Conservation (phyloP, 1,284 basidiomycete species). For the Ganoderma lingzhi region DNA sequence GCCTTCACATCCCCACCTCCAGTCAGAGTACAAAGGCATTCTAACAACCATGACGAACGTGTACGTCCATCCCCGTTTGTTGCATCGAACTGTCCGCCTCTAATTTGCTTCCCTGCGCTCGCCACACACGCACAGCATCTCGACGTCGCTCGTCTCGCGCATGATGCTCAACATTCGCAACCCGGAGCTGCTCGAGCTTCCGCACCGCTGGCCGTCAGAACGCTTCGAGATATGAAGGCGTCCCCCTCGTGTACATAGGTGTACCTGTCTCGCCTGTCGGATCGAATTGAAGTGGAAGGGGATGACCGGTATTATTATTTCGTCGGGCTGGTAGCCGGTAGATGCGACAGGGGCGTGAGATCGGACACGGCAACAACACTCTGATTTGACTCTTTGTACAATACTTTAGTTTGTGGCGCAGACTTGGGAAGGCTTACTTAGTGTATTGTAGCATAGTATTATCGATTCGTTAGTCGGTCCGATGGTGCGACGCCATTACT, state of each 20-base stretch:
- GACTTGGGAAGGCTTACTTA: not conserved
- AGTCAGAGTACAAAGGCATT: not conserved
- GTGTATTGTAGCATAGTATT: not conserved
- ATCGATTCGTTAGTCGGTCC: not conserved
- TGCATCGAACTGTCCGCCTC: not conserved
- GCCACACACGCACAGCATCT: not conserved
- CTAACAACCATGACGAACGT: conserved; percentile 8
- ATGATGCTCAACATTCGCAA: conserved; percentile 23
- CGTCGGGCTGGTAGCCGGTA: not conserved
- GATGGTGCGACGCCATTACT: not conserved
- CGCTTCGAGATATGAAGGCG: conserved; percentile 2
- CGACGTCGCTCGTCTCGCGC: conserved; percentile 16
- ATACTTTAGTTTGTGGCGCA: not conserved
- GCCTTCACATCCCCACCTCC: not conserved
- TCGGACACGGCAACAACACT: not conserved
- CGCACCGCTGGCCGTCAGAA: conserved; percentile 11
- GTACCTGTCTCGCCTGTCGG: not conserved
- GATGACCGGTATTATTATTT: not conserved
- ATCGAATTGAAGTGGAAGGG: not conserved
- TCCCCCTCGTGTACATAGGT: not conserved
- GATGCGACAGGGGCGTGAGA: not conserved
- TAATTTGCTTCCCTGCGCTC: not conserved
- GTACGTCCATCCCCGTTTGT: not conserved
- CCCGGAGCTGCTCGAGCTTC: conserved; percentile 11
- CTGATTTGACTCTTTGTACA: not conserved